Conservation (phyloP, 345 rosid species). For the Boechera divaricarpa region DNA sequence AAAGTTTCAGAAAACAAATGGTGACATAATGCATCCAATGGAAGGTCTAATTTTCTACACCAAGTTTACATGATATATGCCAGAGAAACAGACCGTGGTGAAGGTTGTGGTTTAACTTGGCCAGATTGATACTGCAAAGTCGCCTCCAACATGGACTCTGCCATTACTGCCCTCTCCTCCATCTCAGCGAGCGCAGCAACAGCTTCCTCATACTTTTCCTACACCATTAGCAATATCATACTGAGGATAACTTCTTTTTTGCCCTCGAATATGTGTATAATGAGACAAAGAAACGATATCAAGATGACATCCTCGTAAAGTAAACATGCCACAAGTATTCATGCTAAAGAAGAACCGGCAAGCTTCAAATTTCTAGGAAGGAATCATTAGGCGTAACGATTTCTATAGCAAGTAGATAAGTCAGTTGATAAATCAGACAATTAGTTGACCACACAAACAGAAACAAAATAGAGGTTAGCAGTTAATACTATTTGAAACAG, state of each 20-base stretch:
- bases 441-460: constrained; percentile 2
- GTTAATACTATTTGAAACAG: constrained; percentile 5
- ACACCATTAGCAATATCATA: constrained; percentile 36
- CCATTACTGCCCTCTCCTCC: constrained; percentile 96
- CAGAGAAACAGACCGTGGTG: constrained; percentile 68
- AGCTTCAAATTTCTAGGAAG: constrained; percentile 10
- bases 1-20: constrained; percentile 28
- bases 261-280: not conserved
- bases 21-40: not conserved
- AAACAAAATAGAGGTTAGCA: constrained; percentile 1
- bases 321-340: constrained; percentile 12
- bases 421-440: constrained; percentile 1
- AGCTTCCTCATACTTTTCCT: constrained; percentile 94
- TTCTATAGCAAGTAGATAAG: constrained; percentile 5
- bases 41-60: constrained; percentile 16
- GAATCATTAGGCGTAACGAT: not conserved
- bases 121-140: constrained; percentile 92
- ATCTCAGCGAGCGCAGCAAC: constrained; percentile 75
- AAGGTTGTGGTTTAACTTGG: constrained; percentile 78
- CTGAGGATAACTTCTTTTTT: constrained; percentile 9
- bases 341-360: constrained; percentile 18
- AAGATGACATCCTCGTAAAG: not conserved
- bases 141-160: constrained; percentile 99
- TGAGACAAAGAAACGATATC: not conserved
- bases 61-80: constrained; percentile 14